phyloP scores from a whole-genome alignment of 306 rosid species.

The Benincasa hispida region DNA sequence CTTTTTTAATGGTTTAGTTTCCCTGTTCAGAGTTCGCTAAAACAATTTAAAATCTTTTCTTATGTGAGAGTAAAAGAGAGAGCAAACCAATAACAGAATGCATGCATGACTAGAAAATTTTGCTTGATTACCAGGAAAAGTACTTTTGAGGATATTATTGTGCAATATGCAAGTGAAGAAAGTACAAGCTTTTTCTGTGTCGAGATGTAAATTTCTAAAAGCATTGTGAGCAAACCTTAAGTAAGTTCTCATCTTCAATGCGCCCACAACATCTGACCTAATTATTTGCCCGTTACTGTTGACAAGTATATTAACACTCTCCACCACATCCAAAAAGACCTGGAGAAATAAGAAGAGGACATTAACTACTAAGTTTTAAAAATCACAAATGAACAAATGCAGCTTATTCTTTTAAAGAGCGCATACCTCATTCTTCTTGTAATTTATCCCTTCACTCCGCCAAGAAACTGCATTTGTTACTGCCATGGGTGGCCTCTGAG shows the following conservation, averaged over 20 bases:
- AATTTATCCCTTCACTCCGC: conserved; percentile 94
- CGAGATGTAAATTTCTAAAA: neutral
- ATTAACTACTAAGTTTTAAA: conserved; percentile 11
- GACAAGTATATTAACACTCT: conserved; percentile 96
- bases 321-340: conserved; percentile 99
- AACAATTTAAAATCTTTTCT: neutral
- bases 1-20: neutral
- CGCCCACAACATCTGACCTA: conserved; percentile 97
- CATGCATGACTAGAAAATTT: neutral
- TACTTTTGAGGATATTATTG: neutral
- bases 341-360: conserved; percentile 15
- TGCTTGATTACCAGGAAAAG: neutral
- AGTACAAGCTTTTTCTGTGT: neutral
- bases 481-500: conserved; percentile 99
- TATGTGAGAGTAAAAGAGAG: neutral
- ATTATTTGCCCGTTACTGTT: conserved; percentile 97
- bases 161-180: neutral
- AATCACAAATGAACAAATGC: neutral
- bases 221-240: conserved; percentile 43
- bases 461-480: conserved; percentile 99
- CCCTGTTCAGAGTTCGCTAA: neutral
- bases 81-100: neutral
- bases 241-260: conserved; percentile 96
- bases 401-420: neutral
- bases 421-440: conserved; percentile 94